phyloP scores from a whole-genome alignment of 2,329 filamentous ascomycete species.

The Monosporascus ibericus region DNA sequence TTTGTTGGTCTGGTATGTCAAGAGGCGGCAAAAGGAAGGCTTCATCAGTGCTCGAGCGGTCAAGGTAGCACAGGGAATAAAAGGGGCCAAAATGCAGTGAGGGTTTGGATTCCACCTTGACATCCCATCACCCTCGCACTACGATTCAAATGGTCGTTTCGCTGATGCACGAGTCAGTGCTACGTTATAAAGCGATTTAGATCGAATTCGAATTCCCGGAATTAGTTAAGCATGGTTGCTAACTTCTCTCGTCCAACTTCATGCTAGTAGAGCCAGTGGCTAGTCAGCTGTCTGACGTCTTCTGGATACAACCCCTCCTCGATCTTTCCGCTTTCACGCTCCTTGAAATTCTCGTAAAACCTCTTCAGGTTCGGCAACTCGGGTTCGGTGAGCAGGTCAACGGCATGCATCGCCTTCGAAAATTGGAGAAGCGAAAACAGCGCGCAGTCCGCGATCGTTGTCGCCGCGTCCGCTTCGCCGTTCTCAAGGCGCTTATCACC shows the following conservation, averaged over 20 bases:
- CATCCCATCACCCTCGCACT: too few species aligned
- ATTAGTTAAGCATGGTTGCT: too few species aligned
- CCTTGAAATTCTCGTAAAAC: slow-evolving; percentile 1
- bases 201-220: too few species aligned
- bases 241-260: too few species aligned
- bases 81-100: too few species aligned
- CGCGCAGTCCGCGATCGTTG: slow-evolving; percentile 3
- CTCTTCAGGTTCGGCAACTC: slow-evolving; percentile 2
- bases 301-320: slow-evolving; percentile 1
- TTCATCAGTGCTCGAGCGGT: slow-evolving; percentile 2
- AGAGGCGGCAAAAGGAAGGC: slow-evolving; percentile 12
- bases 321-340: slow-evolving; percentile 3
- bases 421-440: slow-evolving; percentile 4
- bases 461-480: not conserved
- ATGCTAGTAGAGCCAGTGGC: too few species aligned
- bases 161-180: too few species aligned
- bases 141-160: too few species aligned
- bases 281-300: too few species aligned
- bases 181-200: too few species aligned
- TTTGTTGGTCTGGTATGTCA: slow-evolving; percentile 11
- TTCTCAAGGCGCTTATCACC: not conserved
- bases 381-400: not conserved
- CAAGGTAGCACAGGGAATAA: too few species aligned
- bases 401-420: slow-evolving; percentile 1
- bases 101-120: too few species aligned